Conservation (phyloP, 345 rosid genomes). For the Crucihimalaya himalaica region DNA sequence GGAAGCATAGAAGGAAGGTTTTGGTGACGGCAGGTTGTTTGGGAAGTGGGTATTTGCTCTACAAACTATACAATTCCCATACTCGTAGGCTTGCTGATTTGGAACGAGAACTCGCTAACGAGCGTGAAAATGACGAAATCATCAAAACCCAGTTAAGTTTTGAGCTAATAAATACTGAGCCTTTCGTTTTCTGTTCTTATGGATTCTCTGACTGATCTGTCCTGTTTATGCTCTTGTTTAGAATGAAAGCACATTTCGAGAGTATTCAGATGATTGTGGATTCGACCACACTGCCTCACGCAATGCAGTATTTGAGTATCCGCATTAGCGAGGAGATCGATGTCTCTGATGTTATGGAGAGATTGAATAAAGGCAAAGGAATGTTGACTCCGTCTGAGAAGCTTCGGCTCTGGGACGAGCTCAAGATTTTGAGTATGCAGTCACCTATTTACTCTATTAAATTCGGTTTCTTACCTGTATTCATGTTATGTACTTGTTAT, state of each 20-base stretch:
- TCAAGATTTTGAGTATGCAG: conserved; percentile 72
- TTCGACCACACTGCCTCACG: conserved; percentile 80
- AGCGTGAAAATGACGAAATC: conserved; percentile 62
- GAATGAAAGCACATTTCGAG: conserved; percentile 84
- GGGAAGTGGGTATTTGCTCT: conserved; percentile 82
- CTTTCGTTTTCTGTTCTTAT: background rate
- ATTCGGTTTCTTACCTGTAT: background rate
- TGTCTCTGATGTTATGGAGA: conserved; percentile 64
- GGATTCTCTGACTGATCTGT: background rate
- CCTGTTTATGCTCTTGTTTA: conserved; percentile 20
- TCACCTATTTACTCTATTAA: conserved; percentile 1
- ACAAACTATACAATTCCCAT: conserved; percentile 65
- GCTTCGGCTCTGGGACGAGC: conserved; percentile 79
- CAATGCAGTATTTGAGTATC: conserved; percentile 53
- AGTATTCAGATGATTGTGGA: conserved; percentile 78
- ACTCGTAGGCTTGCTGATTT: conserved; percentile 56
- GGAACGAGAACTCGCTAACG: conserved; percentile 54
- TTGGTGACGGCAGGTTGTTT: conserved; percentile 63
- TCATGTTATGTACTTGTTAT: background rate
- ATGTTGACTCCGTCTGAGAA: conserved; percentile 61
- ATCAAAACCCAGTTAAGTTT: conserved; percentile 81
- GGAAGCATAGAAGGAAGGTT: conserved; percentile 76
- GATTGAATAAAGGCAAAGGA: conserved; percentile 69
- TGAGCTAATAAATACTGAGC: background rate
- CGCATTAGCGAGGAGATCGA: conserved; percentile 69